Evolutionary conservation across 805 yeast genomes (phyloP).

Genomic region (Starmerella kuoi): DNA sequence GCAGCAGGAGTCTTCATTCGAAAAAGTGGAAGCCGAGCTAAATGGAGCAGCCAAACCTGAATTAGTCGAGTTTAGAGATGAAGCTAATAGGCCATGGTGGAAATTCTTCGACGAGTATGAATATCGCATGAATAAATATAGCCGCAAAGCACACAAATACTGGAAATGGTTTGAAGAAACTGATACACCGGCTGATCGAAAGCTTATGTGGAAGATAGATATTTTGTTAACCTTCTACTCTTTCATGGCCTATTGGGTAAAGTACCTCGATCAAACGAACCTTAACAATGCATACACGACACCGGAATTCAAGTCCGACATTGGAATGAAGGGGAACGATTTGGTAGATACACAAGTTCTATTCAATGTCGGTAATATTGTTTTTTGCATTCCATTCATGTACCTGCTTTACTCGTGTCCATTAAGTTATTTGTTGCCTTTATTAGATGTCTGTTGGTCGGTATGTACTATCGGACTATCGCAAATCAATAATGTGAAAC

Average conservation of each 20-base stretch:
- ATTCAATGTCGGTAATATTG: conserved; percentile 46
- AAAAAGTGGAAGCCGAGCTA: background rate
- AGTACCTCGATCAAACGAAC: conserved; percentile 50
- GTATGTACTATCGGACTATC: conserved; percentile 48
- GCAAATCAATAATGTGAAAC: conserved; percentile 37
- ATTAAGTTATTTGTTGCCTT: conserved; percentile 41
- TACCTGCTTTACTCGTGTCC: conserved; percentile 46
- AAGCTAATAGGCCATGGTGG: conserved; percentile 29
- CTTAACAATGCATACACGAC: conserved; percentile 54
- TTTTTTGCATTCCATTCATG: conserved; percentile 53
- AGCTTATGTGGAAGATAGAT: conserved; percentile 43
- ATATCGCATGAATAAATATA: conserved; percentile 35
- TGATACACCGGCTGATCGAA: conserved; percentile 39
- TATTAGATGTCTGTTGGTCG: conserved; percentile 56
- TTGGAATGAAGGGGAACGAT: conserved; percentile 50
- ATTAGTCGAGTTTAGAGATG: conserved; percentile 16
- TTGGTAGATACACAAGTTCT: conserved; percentile 45
- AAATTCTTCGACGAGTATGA: conserved; percentile 47
- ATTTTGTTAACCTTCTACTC: conserved; percentile 41
- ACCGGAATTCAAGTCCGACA: conserved; percentile 26
- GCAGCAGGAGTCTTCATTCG: conserved; percentile 8
- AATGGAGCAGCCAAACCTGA: background rate
- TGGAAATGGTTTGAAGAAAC: conserved; percentile 44
- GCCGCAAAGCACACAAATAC: conserved; percentile 33
- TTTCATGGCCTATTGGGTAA: conserved; percentile 55